Evolutionary conservation across 768 basidiomycete genomes (phyloP).

Genomic region (Termitomyces sp.): DNA sequence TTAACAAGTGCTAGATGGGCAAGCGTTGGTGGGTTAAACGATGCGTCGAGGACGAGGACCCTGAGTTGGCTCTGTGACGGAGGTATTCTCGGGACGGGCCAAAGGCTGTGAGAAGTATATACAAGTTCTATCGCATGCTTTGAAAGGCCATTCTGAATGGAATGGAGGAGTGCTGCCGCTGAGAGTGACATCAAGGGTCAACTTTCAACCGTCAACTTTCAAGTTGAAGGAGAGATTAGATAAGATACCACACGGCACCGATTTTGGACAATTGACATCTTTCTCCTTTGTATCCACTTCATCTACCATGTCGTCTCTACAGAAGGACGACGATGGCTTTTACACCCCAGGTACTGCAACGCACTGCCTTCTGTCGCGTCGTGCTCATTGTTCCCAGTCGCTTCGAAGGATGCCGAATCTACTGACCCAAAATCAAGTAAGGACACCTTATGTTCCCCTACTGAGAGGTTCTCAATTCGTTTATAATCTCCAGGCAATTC

Average conservation of each 20-base stretch:
- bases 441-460: background rate
- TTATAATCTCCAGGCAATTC: conserved; percentile 26
- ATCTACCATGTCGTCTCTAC: conserved; percentile 34
- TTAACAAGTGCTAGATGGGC: conserved; percentile 81
- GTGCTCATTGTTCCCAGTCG: conserved; percentile 4
- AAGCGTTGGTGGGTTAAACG: conserved; percentile 88
- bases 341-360: conserved; percentile 53
- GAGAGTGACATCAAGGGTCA: background rate
- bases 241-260: conserved; percentile 9
- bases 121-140: conserved; percentile 54
- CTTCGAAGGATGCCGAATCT: conserved; percentile 18
- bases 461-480: background rate
- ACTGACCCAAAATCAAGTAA: conserved; percentile 27
- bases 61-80: background rate
- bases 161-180: conserved; percentile 22
- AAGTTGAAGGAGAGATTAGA: conserved; percentile 8
- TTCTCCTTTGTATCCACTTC: background rate
- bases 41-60: conserved; percentile 57
- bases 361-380: background rate
- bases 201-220: no score
- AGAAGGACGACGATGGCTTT: conserved; percentile 81
- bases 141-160: conserved; percentile 42
- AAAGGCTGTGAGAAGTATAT: conserved; percentile 54
- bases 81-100: conserved; percentile 51
- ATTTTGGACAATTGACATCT: background rate